Base-by-base conservation (phyloP, 2,329 filamentous ascomycete genomes). In the Sporothrix pallida region DNA sequence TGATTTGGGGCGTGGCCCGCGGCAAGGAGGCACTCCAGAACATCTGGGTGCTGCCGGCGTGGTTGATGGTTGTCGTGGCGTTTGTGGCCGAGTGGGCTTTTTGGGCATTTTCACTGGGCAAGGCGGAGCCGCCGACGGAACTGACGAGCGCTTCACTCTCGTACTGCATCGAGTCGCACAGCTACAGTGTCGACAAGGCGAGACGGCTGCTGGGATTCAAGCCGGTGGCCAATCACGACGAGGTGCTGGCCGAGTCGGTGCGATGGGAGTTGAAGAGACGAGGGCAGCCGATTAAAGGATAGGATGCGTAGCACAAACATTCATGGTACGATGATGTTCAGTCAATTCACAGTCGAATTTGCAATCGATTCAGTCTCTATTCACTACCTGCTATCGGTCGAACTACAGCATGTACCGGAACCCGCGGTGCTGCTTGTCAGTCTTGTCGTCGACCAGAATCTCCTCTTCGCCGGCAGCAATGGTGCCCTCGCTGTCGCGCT, bases 91-190 rank as follows among this genome's bases (percentile, higher is more conserved):
- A 76, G 26, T 80, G 78, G 79, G 0, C 74, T 1, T 52, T 80
- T 3, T 76, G 76, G 75, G 62, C 78, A 1, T 77, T 79, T 13
- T 80, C 79, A 1, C 12, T 79, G 3, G 77, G 78, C 5, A 76
- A 26, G 10, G 72, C 77, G 0, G 76, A 76, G 58, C 79, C 79
- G 0, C 79, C 79, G 0, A 67, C 74, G 0, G 74, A 73, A 50
- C 12, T 81, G 9, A 76, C 78, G 15, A 76, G 75, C 12, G 72
- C 77, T 10, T 75, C 77, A 0, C 56, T 80, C 0, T 73, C 76
- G 4, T 80, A 80, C 62, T 76, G 77, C 9, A 71, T 77, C 3
- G 42, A 77, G 31, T 60, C 75, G 10, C 76, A 77, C 26, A 76
- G 76, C 1, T 76, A 77, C 26, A 75, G 74, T 46, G 71, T 76